Percentiles rank a stretch among this genome's conserved stretches.
Evolutionary conservation across 208 protist genomes (phyloP).

Genomic region (Wallacemonas sp.): DNA sequence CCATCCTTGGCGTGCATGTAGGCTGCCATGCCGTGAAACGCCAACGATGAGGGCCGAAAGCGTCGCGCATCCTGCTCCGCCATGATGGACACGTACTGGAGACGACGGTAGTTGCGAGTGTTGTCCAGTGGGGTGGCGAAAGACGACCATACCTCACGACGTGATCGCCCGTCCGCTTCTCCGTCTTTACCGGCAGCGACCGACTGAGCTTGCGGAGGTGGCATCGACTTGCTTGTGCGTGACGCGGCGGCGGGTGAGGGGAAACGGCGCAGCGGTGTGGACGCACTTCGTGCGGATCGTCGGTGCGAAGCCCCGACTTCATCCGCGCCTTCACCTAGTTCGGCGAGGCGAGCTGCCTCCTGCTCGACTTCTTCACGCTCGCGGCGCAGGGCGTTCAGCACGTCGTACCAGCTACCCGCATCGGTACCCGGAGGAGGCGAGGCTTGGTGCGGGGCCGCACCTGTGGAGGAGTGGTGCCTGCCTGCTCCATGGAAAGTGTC

Average conservation of each 20-base stretch:
- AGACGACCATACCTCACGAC: conserved; percentile 71
- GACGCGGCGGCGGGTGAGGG: neutral
- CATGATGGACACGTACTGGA: conserved; percentile 66
- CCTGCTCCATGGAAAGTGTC: neutral
- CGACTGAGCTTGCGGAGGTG: neutral
- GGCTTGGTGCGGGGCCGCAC: too few relatives aligned
- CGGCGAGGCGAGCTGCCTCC: neutral
- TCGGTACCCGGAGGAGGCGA: conserved; percentile 22
- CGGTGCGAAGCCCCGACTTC: neutral
- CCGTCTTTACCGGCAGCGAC: neutral
- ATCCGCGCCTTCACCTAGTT: too few relatives aligned
- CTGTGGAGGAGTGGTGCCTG: neutral
- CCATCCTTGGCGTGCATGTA: conserved; percentile 55
- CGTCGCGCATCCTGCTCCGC: conserved; percentile 32
- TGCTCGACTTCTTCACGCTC: conserved; percentile 33
- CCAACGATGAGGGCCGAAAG: conserved; percentile 69
- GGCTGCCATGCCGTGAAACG: conserved; percentile 57
- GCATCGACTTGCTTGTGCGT: conserved; percentile 11
- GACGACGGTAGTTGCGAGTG: conserved; percentile 47
- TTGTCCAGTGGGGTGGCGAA: conserved; percentile 38
- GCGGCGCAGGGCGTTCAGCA: conserved; percentile 48
- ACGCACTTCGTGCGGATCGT: neutral
- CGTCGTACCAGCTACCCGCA: conserved; percentile 52
- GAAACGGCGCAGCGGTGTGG: conserved; percentile 41
- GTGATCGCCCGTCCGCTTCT: conserved; percentile 15